A percentile compares a stretch with the other conserved stretches of the same genome.
phyloP scores from a whole-genome alignment of 2,329 filamentous ascomycete genomes.

The Cladosporium sp. region DNA sequence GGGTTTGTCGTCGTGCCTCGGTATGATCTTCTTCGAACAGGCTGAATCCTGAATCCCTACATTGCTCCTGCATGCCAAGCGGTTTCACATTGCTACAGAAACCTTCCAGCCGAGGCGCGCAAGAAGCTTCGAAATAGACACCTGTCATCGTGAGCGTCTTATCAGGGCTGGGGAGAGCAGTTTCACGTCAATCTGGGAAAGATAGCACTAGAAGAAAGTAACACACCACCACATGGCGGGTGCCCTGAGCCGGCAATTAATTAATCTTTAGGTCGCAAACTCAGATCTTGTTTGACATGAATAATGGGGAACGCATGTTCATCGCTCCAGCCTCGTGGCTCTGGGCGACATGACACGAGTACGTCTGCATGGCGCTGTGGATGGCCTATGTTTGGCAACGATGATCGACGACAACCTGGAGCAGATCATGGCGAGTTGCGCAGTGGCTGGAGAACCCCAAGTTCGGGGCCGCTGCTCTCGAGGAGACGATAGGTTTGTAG shows the following conservation, averaged over 20 bases:
- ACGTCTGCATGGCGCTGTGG: too few species aligned
- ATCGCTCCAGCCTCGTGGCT: background rate
- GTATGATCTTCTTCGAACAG: too few species aligned
- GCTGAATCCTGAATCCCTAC: too few species aligned
- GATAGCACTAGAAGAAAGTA: background rate
- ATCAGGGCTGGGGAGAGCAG: background rate
- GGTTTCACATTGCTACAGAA: too few species aligned
- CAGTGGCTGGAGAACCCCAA: background rate
- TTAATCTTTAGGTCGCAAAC: background rate
- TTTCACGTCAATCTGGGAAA: background rate
- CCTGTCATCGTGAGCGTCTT: background rate
- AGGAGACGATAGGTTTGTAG: background rate
- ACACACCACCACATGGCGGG: background rate
- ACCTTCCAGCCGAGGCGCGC: background rate
- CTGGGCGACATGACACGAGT: too few species aligned
- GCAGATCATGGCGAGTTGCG: background rate
- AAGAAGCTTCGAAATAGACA: background rate
- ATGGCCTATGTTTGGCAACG: too few species aligned
- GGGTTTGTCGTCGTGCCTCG: too few species aligned
- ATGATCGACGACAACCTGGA: slow-evolving; percentile 2
- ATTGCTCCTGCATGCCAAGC: too few species aligned
- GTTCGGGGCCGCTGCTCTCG: background rate
- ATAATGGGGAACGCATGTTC: background rate
- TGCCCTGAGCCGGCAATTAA: background rate
- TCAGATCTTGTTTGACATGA: background rate